Evolutionary conservation across 2,329 filamentous ascomycete genomes (phyloP).

Genomic region (Ophiosphaerella korrae): DNA sequence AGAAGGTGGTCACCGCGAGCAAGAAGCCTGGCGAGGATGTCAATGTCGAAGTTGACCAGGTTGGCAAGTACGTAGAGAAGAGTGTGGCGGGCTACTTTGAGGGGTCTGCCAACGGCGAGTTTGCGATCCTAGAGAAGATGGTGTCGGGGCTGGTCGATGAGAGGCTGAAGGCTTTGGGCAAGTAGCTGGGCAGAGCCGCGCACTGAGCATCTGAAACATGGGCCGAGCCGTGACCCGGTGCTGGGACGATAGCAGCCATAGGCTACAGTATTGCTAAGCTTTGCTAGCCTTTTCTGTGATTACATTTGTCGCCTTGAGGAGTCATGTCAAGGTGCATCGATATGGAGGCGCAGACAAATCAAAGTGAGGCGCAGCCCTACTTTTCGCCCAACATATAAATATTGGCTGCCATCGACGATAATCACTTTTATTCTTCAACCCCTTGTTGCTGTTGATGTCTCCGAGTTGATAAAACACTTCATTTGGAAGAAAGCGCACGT

Average conservation of each 20-base stretch:
- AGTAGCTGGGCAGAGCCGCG: slow-evolving; percentile 14
- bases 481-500: too few species aligned
- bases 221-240: not conserved
- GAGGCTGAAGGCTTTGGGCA: slow-evolving; percentile 57
- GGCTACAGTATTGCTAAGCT: not conserved
- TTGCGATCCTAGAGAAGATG: slow-evolving; percentile 58
- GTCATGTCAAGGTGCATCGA: slow-evolving; percentile 26
- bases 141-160: slow-evolving; percentile 74
- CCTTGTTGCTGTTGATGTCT: not conserved
- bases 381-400: slow-evolving; percentile 28
- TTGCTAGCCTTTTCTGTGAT: not conserved
- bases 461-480: too few species aligned
- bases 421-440: not conserved
- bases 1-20: slow-evolving; percentile 79
- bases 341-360: slow-evolving; percentile 30
- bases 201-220: not conserved
- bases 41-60: slow-evolving; percentile 92
- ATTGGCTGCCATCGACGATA: not conserved
- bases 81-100: slow-evolving; percentile 81
- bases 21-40: slow-evolving; percentile 82
- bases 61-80: slow-evolving; percentile 87
- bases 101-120: slow-evolving; percentile 57
- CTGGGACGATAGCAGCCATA: not conserved
- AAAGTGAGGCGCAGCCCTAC: slow-evolving; percentile 44
- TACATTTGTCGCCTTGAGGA: slow-evolving; percentile 9